Evolutionary conservation across 2,329 filamentous ascomycete species (phyloP).

Genomic region (Colletotrichum somersetense): DNA sequence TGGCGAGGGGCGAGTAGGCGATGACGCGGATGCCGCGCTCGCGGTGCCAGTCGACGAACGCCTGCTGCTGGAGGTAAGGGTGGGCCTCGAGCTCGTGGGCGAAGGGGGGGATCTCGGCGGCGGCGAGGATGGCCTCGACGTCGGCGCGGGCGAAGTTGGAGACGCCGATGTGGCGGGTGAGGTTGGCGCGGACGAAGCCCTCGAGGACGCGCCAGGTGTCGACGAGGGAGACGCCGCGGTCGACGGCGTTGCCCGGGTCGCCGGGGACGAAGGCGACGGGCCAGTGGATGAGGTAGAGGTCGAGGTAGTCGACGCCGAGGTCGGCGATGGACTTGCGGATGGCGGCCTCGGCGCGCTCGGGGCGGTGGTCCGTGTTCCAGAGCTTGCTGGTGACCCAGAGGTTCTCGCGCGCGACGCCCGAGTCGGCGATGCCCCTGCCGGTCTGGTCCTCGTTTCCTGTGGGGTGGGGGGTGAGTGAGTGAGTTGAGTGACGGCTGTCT

Average conservation of each 20-base stretch:
- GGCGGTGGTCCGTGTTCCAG: slow-evolving; percentile 66
- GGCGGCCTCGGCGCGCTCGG: slow-evolving; percentile 51
- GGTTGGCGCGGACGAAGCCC: slow-evolving; percentile 63
- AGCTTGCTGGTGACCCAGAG: slow-evolving; percentile 76
- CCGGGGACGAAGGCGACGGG: slow-evolving; percentile 53
- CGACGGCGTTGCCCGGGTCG: slow-evolving; percentile 45
- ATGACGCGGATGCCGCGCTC: slow-evolving; percentile 52
- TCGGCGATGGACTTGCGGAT: slow-evolving; percentile 61
- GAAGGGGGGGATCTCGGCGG: slow-evolving; percentile 44
- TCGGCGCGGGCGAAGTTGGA: slow-evolving; percentile 64
- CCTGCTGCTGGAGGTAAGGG: slow-evolving; percentile 64
- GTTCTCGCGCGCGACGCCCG: slow-evolving; percentile 58
- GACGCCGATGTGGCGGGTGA: slow-evolving; percentile 70
- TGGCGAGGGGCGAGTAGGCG: slow-evolving; percentile 52
- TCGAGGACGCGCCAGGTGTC: slow-evolving; percentile 72
- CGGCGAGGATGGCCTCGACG: slow-evolving; percentile 26
- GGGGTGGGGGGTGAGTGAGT: too few relatives aligned
- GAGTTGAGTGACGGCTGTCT: too few relatives aligned
- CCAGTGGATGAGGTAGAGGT: slow-evolving; percentile 65
- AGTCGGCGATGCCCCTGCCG: slow-evolving; percentile 61
- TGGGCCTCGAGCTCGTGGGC: slow-evolving; percentile 61
- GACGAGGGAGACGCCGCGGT: slow-evolving; percentile 48
- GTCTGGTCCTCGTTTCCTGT: slow-evolving; percentile 65
- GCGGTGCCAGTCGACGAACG: slow-evolving; percentile 46
- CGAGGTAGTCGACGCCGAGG: slow-evolving; percentile 63